Evolutionary conservation across 2,329 filamentous ascomycete genomes (phyloP).

Genomic region (Cladobotryum protrusum): DNA sequence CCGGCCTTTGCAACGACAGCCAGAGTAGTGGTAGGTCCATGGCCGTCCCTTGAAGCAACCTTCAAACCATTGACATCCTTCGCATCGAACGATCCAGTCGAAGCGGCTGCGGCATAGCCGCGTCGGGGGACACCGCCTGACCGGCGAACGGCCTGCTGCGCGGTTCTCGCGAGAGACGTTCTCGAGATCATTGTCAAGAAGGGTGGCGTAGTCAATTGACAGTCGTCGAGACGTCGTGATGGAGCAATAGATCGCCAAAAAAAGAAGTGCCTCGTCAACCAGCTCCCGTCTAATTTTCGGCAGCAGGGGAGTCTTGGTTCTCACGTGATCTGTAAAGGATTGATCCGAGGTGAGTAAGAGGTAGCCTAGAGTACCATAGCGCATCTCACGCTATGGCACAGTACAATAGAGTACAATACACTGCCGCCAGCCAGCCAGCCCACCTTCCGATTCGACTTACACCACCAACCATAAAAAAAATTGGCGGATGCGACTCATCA

Average conservation of each 20-base stretch:
- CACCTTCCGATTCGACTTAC: constrained; percentile 14
- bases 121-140: constrained; percentile 51
- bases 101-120: constrained; percentile 53
- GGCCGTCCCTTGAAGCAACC: constrained; percentile 82
- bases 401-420: constrained; percentile 2
- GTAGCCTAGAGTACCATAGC: neutral
- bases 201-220: constrained; percentile 51
- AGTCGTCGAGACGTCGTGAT: constrained; percentile 36
- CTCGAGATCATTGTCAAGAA: constrained; percentile 57
- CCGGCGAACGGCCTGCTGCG: constrained; percentile 52
- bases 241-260: constrained; percentile 30
- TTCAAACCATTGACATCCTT: constrained; percentile 84
- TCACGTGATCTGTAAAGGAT: constrained; percentile 29
- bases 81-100: constrained; percentile 79
- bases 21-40: constrained; percentile 83
- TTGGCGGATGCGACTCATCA: constrained; percentile 12
- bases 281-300: constrained; percentile 41
- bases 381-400: neutral
- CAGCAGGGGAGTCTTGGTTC: constrained; percentile 20
- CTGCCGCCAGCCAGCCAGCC: constrained; percentile 9
- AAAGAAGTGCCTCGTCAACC: constrained; percentile 38
- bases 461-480: constrained; percentile 13
- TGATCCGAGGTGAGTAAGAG: neutral
- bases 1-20: constrained; percentile 91
- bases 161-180: constrained; percentile 53